Percentiles rank a stretch among this genome's conserved stretches.
Conservation (phyloP, 345 rosid genomes). For the Eucalyptus marginata region DNA sequence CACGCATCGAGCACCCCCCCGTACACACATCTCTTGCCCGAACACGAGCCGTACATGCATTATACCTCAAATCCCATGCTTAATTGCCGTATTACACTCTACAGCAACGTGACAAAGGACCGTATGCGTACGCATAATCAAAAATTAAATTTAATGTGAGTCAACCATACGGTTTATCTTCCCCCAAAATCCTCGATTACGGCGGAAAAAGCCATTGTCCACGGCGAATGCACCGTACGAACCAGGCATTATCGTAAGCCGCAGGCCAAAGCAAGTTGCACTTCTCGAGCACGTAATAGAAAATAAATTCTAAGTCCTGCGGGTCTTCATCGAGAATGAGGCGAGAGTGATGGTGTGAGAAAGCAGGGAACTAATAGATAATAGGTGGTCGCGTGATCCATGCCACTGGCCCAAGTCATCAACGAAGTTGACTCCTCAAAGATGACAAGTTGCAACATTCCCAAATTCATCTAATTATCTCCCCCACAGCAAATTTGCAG, state of each 20-base stretch:
- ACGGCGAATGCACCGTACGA: not conserved
- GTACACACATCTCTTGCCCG: not conserved
- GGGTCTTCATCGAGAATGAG: not conserved
- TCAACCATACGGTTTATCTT: not conserved
- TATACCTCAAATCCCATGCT: not conserved
- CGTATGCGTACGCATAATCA: not conserved
- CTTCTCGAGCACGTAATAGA: not conserved
- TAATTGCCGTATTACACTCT: not conserved
- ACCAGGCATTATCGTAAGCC: not conserved
- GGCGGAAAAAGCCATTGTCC: not conserved
- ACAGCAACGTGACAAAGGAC: not conserved
- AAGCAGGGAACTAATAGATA: not conserved
- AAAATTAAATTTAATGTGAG: not conserved
- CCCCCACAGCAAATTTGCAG: not conserved
- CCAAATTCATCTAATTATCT: not conserved
- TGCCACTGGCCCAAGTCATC: not conserved
- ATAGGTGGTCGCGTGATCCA: not conserved
- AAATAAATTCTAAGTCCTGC: not conserved
- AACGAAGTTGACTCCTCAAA: not conserved
- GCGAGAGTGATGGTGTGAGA: not conserved
- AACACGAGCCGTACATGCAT: not conserved
- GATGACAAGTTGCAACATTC: not conserved
- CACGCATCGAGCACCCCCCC: not conserved
- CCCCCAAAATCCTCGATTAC: not conserved
- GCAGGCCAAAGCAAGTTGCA: not conserved